Percentiles rank a stretch among this genome's conserved stretches.
phyloP scores from a whole-genome alignment of 192 early-diverging fungal genomes.

The Allomyces arbusculus region DNA sequence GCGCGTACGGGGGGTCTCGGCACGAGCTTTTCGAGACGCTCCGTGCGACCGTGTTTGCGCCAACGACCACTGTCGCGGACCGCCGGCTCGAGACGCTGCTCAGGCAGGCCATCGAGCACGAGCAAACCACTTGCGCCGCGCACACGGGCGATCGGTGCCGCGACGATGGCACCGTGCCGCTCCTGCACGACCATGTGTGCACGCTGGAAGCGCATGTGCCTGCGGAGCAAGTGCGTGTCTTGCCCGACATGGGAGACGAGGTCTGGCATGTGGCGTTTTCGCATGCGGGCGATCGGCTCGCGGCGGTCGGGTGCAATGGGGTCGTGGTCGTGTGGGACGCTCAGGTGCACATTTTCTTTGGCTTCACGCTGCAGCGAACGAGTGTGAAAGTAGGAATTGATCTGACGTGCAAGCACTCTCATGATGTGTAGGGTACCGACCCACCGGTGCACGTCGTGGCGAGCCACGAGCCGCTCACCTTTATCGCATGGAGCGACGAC shows the following conservation, averaged over 20 bases:
- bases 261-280: neutral
- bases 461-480: neutral
- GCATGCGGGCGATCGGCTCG: neutral
- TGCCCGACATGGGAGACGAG: neutral
- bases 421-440: neutral
- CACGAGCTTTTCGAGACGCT: slow-evolving; percentile 1
- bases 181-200: slow-evolving; percentile 5
- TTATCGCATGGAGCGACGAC: neutral
- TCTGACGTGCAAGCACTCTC: neutral
- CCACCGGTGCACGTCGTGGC: neutral
- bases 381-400: no score
- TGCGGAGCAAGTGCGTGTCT: neutral
- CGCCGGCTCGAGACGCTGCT: slow-evolving; percentile 7
- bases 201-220: neutral
- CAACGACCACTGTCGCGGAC: slow-evolving; percentile 6
- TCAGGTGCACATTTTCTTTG: no score
- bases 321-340: neutral
- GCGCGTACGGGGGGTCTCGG: slow-evolving; percentile 1
- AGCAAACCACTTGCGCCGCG: slow-evolving; percentile 3
- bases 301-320: neutral
- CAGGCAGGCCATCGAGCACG: slow-evolving; percentile 3
- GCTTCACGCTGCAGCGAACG: no score
- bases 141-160: slow-evolving; percentile 2
- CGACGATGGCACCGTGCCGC: no score
- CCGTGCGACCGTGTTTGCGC: neutral